These are phyloP conservation scores for Coriaria nepalensis DNA, from an alignment of 306 rosid genomes.

Conservation along the genomic window DNA sequence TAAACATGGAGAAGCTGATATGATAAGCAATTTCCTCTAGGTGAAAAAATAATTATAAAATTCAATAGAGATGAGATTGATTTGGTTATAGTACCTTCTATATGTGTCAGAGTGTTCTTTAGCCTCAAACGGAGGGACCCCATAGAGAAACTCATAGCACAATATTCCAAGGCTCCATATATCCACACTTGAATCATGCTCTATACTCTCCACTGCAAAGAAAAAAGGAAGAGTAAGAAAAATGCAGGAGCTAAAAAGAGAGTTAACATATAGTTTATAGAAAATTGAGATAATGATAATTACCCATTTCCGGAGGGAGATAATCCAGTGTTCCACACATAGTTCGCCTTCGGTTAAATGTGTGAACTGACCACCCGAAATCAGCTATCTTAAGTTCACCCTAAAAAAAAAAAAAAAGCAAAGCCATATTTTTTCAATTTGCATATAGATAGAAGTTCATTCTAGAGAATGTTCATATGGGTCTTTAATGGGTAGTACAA, in stretches of 20 bases:
- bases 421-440: constrained; percentile 12
- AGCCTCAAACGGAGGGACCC: constrained; percentile 97
- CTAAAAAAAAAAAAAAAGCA: constrained; percentile 41
- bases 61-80: too few species aligned
- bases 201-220: constrained; percentile 84
- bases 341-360: constrained; percentile 93
- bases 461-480: too few species aligned
- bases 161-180: constrained; percentile 97
- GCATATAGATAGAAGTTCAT: too few species aligned
- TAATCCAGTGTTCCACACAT: constrained; percentile 99
- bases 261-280: too few species aligned
- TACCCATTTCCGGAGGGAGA: constrained; percentile 99
- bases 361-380: constrained; percentile 99
- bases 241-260: background rate
- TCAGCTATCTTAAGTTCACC: constrained; percentile 97
- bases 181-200: constrained; percentile 95
- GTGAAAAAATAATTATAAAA: too few species aligned
- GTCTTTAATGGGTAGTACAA: too few species aligned
- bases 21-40: too few species aligned
- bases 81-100: constrained; percentile 76
- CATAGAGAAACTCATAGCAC: constrained; percentile 95
- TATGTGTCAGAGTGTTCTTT: constrained; percentile 96
- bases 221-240: background rate
- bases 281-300: too few species aligned
- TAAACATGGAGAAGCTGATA: background rate